Percentiles rank a stretch among this genome's conserved stretches.
Evolutionary conservation across 2,329 filamentous ascomycete species (phyloP).

Genomic region (Anthostomella pinea): DNA sequence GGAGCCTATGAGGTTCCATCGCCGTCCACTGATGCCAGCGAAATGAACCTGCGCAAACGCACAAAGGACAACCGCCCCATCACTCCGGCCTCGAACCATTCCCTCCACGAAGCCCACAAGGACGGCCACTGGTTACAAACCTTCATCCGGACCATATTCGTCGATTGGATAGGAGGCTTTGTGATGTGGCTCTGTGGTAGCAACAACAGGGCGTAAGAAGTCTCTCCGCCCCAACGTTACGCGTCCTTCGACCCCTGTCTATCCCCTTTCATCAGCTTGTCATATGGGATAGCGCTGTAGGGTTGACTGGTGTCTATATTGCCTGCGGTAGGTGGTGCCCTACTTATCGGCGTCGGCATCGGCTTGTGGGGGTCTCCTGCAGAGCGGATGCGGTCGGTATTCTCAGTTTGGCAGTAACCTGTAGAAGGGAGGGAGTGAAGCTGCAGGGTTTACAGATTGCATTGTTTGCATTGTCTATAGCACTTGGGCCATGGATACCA

Average conservation of each 20-base stretch:
- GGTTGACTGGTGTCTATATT: too few species aligned
- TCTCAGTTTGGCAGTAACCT: too few species aligned
- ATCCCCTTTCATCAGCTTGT: not conserved
- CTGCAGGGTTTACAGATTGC: too few species aligned
- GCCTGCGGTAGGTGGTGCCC: too few species aligned
- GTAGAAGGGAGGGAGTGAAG: too few species aligned
- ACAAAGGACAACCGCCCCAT: slow-evolving; percentile 12
- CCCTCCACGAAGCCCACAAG: slow-evolving; percentile 5
- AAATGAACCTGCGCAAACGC: slow-evolving; percentile 14
- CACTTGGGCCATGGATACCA: too few species aligned
- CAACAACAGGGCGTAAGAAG: slow-evolving; percentile 31
- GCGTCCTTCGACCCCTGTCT: not conserved
- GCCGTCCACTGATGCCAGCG: slow-evolving; percentile 9
- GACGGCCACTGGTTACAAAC: slow-evolving; percentile 30
- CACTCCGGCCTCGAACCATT: slow-evolving; percentile 11
- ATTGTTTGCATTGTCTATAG: too few species aligned
- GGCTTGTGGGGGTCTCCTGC: too few species aligned
- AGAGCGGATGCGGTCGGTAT: too few species aligned
- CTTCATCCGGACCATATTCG: slow-evolving; percentile 36
- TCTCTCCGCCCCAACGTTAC: slow-evolving; percentile 1
- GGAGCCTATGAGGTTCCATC: slow-evolving; percentile 7
- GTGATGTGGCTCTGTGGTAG: slow-evolving; percentile 31
- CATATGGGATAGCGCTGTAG: not conserved
- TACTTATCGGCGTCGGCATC: too few species aligned
- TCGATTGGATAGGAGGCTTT: slow-evolving; percentile 39